These are phyloP conservation scores for Prunus campanulata DNA, from an alignment of 306 rosid genomes.

Conservation along the genomic window DNA sequence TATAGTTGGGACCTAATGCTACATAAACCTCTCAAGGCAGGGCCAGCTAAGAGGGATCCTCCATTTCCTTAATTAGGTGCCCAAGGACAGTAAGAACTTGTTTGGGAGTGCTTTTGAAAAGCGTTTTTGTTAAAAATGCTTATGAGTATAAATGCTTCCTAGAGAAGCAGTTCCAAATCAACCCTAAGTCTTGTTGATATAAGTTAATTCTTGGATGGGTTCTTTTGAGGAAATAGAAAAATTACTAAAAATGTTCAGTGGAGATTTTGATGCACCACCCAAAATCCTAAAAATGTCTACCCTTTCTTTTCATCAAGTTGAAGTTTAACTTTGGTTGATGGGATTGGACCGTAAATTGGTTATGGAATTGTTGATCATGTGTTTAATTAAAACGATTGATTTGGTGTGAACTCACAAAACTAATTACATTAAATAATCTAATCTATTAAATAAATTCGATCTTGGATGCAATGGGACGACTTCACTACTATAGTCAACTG, in stretches of 20 bases:
- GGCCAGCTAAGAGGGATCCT: no score
- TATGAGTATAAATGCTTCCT: no score
- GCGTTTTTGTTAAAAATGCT: no score
- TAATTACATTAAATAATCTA: no score
- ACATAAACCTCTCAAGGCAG: background rate
- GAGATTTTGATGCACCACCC: constrained; percentile 1
- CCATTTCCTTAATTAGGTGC: background rate
- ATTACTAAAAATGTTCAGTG: background rate
- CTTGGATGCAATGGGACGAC: no score
- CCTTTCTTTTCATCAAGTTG: background rate
- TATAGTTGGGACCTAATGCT: background rate
- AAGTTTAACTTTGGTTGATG: background rate
- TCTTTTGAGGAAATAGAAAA: background rate
- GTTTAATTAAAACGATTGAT: background rate
- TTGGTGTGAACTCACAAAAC: no score
- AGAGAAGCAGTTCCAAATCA: no score
- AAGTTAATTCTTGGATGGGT: background rate
- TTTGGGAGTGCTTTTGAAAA: no score
- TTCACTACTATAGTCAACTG: accelerated
- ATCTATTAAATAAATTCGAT: no score
- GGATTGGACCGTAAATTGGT: background rate
- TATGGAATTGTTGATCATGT: background rate
- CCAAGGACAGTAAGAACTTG: background rate
- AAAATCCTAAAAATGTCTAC: background rate
- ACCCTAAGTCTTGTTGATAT: background rate